Conservation (phyloP, 2,329 filamentous ascomycete species). For the Periconia macrospinosa region DNA sequence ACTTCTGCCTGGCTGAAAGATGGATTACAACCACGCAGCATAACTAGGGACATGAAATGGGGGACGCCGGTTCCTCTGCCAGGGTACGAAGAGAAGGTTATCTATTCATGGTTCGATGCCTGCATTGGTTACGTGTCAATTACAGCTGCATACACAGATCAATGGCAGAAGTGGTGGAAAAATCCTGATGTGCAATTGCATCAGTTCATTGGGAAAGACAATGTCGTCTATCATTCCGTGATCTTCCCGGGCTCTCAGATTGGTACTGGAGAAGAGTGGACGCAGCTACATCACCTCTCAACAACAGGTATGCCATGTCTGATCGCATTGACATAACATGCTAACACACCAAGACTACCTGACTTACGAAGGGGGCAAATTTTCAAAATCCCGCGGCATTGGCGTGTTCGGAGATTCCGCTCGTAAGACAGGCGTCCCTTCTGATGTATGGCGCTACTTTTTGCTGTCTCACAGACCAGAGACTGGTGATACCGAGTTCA, state of each 20-base stretch:
- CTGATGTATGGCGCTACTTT: conserved; percentile 86
- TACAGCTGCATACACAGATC: conserved; percentile 77
- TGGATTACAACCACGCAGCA: conserved; percentile 78
- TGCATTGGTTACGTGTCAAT: conserved; percentile 89
- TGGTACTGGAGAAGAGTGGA: conserved; percentile 79
- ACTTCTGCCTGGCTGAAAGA: conserved; percentile 78
- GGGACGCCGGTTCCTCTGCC: conserved; percentile 61
- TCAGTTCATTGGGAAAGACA: conserved; percentile 90
- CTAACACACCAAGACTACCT: conserved; percentile 55
- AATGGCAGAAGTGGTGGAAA: conserved; percentile 91
- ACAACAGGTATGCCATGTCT: conserved; percentile 62
- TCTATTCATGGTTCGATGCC: conserved; percentile 87
- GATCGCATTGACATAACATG: background rate
- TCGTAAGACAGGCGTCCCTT: conserved; percentile 74
- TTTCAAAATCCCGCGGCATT: conserved; percentile 81
- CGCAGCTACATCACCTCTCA: conserved; percentile 78
- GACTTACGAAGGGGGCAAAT: conserved; percentile 64
- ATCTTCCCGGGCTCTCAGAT: conserved; percentile 83
- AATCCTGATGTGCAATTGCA: conserved; percentile 80
- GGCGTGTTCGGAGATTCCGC: conserved; percentile 87
- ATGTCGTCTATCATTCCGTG: conserved; percentile 78
- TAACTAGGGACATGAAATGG: conserved; percentile 64
- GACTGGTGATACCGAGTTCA: conserved; percentile 78
- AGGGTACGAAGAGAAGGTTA: conserved; percentile 67
- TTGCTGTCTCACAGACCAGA: conserved; percentile 79